Evolutionary conservation across 2,329 filamentous ascomycete genomes (phyloP), one percentile per base, ranked within the genome.

Genomic region (Diaporthe sp.): DNA sequence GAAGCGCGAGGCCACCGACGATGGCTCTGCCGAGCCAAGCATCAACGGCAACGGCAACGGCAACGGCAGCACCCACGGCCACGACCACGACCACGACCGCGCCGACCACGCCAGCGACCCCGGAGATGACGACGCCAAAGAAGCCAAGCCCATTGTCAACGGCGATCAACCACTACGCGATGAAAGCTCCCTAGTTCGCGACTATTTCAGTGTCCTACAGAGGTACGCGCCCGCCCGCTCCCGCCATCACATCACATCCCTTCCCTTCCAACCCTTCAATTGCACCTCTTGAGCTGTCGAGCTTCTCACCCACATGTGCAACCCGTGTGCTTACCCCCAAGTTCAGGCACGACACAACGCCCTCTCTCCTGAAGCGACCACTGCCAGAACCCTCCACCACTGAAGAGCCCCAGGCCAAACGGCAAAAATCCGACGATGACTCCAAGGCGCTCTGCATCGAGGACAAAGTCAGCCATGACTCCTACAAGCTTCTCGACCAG

Each of bases 401-500:
- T 67, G 84, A 86, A 74, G 90, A 91, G 78, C 91, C 90, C 22
- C 85, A 89, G 70, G 82, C 88, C 71, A 93, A 93, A 82, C 88
- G 91, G 58, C 89, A 91, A 79, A 92, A 91, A 82, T 87, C 90
- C 2, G 85, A 87, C 68, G 87, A 88, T 61, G 82, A 81, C 46
- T 80, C 82, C 46, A 79, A 84, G 49, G 77, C 79, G n/a, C 79
- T 79, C 25, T 88, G 86, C 76, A 89, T 92, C 76, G 84, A 86
- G 75, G 89, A 90, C 79, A 92, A 91, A 84, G 85, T 90, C 70
- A 82, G 84, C 34, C 84, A 85, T 67, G 86, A 88, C 78, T 82
- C 81, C 44, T 93, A 93, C 81, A 86, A 87, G 37, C 88, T 90
- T 77, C 84, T 95, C 60, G 92, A 94, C 39, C 91, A 94, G 77